Evolutionary conservation across 2,329 filamentous ascomycete species (phyloP).

Genomic region (Aulographum hederae): DNA sequence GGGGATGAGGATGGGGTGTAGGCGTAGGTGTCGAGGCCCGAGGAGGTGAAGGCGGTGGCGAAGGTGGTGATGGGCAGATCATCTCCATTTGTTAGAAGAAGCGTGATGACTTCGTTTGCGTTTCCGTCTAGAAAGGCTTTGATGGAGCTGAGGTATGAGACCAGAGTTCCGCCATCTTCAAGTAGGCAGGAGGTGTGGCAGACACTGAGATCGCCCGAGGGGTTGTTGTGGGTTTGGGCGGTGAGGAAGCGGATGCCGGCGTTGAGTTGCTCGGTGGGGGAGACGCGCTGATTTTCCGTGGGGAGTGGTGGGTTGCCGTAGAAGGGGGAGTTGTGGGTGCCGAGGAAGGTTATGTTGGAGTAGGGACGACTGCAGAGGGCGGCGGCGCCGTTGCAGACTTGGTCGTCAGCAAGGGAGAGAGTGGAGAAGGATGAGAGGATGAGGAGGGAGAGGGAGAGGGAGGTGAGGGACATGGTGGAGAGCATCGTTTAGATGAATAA

Average conservation of each 20-base stretch:
- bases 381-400: constrained; percentile 37
- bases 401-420: background rate
- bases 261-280: constrained; percentile 38
- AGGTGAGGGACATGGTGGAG: too few relatives aligned
- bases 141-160: constrained; percentile 35
- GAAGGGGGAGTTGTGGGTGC: constrained; percentile 48
- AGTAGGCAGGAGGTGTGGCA: constrained; percentile 47
- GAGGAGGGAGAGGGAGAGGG: too few relatives aligned
- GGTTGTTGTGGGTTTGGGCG: constrained; percentile 40
- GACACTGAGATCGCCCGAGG: constrained; percentile 34
- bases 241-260: constrained; percentile 46
- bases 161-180: constrained; percentile 39
- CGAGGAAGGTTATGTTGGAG: constrained; percentile 41
- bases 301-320: constrained; percentile 29
- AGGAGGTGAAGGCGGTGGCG: constrained; percentile 30
- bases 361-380: constrained; percentile 38
- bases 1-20: constrained; percentile 18
- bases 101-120: constrained; percentile 40
- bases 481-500: too few relatives aligned
- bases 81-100: constrained; percentile 46
- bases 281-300: constrained; percentile 39
- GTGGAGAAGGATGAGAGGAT: too few relatives aligned
- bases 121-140: constrained; percentile 42
- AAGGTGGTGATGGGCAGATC: constrained; percentile 27
- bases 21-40: constrained; percentile 27